Evolutionary conservation across 306 rosid species (phyloP).

Genomic region (Begonia peltatifolia): DNA sequence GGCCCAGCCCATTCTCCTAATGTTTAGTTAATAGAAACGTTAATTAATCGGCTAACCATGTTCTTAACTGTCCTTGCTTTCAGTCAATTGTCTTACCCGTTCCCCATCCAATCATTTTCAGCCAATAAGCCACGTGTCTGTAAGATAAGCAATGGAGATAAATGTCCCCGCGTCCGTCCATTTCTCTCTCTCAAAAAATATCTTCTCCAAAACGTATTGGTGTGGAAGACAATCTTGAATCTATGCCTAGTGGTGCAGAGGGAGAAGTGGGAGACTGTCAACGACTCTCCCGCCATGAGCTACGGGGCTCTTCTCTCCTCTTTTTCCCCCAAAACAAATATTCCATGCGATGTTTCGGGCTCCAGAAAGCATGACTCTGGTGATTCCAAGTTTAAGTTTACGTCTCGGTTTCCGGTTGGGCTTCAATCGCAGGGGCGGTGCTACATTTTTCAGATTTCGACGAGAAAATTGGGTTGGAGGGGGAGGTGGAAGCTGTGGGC

Average conservation of each 20-base stretch:
- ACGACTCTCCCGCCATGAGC: conserved; percentile 27
- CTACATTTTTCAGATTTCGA: conserved; percentile 16
- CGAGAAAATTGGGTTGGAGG: conserved; percentile 8
- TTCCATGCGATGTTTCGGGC: conserved; percentile 16
- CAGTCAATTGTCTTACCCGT: too few relatives aligned
- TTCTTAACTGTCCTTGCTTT: too few relatives aligned
- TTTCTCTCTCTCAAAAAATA: too few relatives aligned
- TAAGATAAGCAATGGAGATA: too few relatives aligned
- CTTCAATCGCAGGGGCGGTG: conserved; percentile 8
- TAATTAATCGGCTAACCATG: too few relatives aligned
- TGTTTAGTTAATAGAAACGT: too few relatives aligned
- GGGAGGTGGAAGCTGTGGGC: conserved; percentile 34
- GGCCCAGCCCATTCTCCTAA: too few relatives aligned
- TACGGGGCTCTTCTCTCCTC: conserved; percentile 53
- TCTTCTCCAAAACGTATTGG: too few relatives aligned
- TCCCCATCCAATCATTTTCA: too few relatives aligned
- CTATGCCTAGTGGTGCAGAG: not conserved
- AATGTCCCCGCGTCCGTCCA: too few relatives aligned
- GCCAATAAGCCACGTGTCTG: too few relatives aligned
- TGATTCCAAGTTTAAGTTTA: conserved; percentile 5
- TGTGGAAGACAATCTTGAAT: too few relatives aligned
- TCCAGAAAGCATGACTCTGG: conserved; percentile 11
- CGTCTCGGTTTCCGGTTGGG: conserved; percentile 7
- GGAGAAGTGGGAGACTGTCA: conserved; percentile 5
- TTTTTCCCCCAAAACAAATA: conserved; percentile 26